Percentiles rank a stretch among this genome's conserved stretches.
These are phyloP conservation scores for Aechmea fasciata DNA, from an alignment of 176 grass and related monocot genomes.

Conservation along the genomic window DNA sequence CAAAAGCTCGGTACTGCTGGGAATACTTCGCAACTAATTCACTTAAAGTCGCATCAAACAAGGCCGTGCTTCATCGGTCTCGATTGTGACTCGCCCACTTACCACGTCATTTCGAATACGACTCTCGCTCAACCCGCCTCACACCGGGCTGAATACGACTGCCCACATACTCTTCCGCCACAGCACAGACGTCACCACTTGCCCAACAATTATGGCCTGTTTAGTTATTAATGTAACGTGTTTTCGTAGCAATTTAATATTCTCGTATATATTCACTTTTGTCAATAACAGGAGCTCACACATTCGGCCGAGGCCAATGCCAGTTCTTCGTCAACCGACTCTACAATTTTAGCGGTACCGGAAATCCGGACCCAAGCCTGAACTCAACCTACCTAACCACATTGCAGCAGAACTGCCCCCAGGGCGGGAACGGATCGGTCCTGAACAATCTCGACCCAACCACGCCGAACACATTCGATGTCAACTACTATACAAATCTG, in stretches of 20 bases:
- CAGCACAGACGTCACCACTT: no score
- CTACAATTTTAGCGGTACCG: slow-evolving; percentile 1
- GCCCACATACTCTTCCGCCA: no score
- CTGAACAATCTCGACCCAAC: slow-evolving; percentile 38
- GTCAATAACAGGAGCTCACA: neutral
- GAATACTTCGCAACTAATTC: no score
- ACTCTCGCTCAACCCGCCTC: no score
- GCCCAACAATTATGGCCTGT: no score
- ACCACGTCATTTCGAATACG: no score
- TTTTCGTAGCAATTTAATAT: no score
- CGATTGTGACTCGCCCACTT: no score
- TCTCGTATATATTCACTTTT: neutral
- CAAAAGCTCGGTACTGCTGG: no score
- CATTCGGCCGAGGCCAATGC: neutral
- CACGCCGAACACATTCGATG: slow-evolving; percentile 63
- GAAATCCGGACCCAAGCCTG: neutral
- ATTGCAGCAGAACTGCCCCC: slow-evolving; percentile 1
- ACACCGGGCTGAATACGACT: no score
- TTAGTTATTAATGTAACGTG: neutral
- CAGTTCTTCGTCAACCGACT: neutral
- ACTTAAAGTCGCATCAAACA: no score
- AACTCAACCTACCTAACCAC: slow-evolving; percentile 10
- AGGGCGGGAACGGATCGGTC: slow-evolving; percentile 52
- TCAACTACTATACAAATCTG: slow-evolving; percentile 69
- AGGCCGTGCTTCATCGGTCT: no score